Conservation (phyloP, 2,329 filamentous ascomycete genomes). For the Didymella pinodella region DNA sequence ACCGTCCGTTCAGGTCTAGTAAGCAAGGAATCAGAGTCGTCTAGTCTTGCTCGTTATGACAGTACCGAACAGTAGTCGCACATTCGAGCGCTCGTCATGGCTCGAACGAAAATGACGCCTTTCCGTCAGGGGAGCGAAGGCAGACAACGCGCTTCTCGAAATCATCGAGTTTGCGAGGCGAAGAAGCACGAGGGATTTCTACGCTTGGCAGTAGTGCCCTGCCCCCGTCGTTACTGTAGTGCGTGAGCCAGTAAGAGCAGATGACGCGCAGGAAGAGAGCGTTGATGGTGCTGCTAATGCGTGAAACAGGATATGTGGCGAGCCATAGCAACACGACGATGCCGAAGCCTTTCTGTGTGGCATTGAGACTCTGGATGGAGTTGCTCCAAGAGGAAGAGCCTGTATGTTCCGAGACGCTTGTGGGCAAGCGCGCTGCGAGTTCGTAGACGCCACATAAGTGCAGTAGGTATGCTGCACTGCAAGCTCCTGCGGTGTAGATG, state of each 20-base stretch:
- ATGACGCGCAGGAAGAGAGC: slow-evolving; percentile 15
- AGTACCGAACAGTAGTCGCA: background rate
- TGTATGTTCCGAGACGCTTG: background rate
- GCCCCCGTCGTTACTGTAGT: slow-evolving; percentile 28
- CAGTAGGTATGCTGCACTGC: slow-evolving; percentile 29
- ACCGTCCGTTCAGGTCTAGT: background rate
- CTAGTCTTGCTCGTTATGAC: background rate
- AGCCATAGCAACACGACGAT: slow-evolving; percentile 29
- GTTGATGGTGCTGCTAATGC: slow-evolving; percentile 27
- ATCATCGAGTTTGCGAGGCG: background rate
- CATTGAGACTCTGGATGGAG: slow-evolving; percentile 9
- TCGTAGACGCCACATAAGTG: slow-evolving; percentile 27
- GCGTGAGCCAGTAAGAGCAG: slow-evolving; percentile 22
- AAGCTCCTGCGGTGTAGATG: slow-evolving; percentile 26
- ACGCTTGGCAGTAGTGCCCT: slow-evolving; percentile 25
- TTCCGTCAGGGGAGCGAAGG: background rate
- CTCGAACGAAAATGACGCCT: background rate
- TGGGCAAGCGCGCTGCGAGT: slow-evolving; percentile 17
- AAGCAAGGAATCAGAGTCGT: background rate
- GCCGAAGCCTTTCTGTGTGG: slow-evolving; percentile 27
- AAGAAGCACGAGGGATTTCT: slow-evolving; percentile 25
- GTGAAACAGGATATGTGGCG: slow-evolving; percentile 29
- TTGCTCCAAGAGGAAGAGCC: background rate
- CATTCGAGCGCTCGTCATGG: background rate
- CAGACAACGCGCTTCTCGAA: background rate